Percentiles rank a stretch among this genome's conserved stretches.
These are phyloP conservation scores for Hypoxylon sp. DNA, from an alignment of 2,329 filamentous ascomycete species.

Conservation along the genomic window DNA sequence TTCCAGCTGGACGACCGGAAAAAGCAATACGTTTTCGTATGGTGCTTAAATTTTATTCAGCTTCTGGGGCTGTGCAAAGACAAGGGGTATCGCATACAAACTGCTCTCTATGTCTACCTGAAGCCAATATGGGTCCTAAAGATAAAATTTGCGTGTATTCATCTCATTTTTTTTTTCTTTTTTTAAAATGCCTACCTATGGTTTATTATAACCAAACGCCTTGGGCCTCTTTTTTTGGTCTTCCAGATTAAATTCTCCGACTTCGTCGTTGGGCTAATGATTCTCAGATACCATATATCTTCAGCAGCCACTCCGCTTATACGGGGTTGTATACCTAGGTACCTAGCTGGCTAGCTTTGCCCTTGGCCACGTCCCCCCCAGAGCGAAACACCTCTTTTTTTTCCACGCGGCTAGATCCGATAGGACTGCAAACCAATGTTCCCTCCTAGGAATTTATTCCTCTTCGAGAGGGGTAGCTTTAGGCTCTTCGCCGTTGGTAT, in stretches of 20 bases:
- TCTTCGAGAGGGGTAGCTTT: slow-evolving; percentile 67
- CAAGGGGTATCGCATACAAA: not conserved
- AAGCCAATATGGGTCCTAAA: slow-evolving; percentile 1
- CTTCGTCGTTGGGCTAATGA: slow-evolving; percentile 13
- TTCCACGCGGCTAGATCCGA: not conserved
- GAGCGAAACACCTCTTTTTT: not conserved
- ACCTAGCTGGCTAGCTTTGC: not conserved
- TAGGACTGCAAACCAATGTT: not conserved
- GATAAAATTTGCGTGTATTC: slow-evolving; percentile 4
- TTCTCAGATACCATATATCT: slow-evolving; percentile 16
- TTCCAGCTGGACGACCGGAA: not conserved
- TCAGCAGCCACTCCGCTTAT: slow-evolving; percentile 1
- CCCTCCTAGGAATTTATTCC: slow-evolving; percentile 56
- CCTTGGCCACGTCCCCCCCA: not conserved
- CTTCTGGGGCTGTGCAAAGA: too few relatives aligned
- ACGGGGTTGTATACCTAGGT: not conserved
- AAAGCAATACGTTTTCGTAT: not conserved
- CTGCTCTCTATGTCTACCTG: not conserved
- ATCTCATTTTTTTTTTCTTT: slow-evolving; percentile 8
- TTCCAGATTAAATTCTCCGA: slow-evolving; percentile 12
- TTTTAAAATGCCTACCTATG: slow-evolving; percentile 5
- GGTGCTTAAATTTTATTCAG: not conserved
- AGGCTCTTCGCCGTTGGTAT: slow-evolving; percentile 51
- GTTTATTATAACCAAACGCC: slow-evolving; percentile 26
- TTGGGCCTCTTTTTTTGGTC: slow-evolving; percentile 22